A percentile compares a stretch with the other conserved stretches of the same genome.
These are phyloP conservation scores for Neocallimastix lanati DNA, from an alignment of 192 early-diverging fungal genomes.

Conservation along the genomic window DNA sequence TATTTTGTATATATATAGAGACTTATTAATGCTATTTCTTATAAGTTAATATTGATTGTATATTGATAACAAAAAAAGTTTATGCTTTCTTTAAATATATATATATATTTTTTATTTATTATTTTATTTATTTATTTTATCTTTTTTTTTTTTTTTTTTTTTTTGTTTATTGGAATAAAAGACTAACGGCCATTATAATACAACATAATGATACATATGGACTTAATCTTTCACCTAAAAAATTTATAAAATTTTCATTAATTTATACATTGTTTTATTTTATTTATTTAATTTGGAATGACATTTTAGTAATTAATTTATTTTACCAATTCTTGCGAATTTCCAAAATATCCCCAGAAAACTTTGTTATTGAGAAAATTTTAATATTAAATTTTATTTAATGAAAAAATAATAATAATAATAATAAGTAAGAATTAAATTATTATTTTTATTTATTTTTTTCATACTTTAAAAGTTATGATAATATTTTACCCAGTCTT, in stretches of 20 bases:
- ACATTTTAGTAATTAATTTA: neutral
- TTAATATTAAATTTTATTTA: neutral
- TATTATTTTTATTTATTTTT: neutral
- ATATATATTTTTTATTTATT: no score
- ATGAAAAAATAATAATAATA: neutral
- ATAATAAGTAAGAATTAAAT: neutral
- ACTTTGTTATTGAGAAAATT: conserved; percentile 7
- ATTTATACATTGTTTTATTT: neutral
- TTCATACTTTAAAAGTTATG: neutral
- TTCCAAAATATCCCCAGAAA: conserved; percentile 89
- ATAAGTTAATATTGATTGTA: no score
- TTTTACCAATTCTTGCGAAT: conserved; percentile 65
- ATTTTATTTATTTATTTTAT: no score
- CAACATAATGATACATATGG: conserved; percentile 88
- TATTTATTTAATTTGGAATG: neutral
- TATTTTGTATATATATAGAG: no score
- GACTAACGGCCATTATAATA: conserved; percentile 61
- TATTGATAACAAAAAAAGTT: no score
- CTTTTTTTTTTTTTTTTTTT: neutral
- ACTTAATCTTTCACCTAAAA: conserved; percentile 70
- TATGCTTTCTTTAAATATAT: no score
- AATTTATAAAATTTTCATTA: neutral
- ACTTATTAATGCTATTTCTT: no score
- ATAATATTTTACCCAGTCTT: conserved; percentile 55
- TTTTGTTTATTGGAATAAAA: conserved; percentile 12